Conservation (phyloP, 495 filamentous ascomycete genomes). For the Annulohypoxylon bovei region DNA sequence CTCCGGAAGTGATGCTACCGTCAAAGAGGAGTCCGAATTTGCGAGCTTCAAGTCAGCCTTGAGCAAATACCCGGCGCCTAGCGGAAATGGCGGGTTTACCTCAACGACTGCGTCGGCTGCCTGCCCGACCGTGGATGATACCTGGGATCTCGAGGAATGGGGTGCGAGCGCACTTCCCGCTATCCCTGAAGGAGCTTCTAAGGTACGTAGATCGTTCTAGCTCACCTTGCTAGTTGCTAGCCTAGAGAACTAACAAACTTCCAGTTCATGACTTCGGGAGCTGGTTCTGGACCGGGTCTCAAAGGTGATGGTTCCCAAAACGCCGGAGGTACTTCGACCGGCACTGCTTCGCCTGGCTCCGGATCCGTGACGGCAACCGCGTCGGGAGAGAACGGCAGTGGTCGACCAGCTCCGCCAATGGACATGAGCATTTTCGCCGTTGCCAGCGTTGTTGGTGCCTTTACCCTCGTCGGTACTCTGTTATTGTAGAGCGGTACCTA, state of each 20-base stretch:
- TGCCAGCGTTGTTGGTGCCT: slow-evolving; percentile 63
- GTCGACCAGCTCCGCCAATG: slow-evolving; percentile 56
- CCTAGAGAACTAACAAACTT: slow-evolving; percentile 27
- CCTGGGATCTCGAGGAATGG: slow-evolving; percentile 72
- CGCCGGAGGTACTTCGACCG: slow-evolving; percentile 66
- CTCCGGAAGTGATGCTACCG: slow-evolving; percentile 55
- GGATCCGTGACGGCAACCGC: slow-evolving; percentile 61
- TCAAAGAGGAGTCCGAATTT: slow-evolving; percentile 68
- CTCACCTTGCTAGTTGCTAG: background rate
- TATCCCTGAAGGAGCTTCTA: slow-evolving; percentile 71
- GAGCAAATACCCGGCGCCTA: slow-evolving; percentile 68
- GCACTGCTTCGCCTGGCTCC: slow-evolving; percentile 71
- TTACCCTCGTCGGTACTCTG: slow-evolving; percentile 71
- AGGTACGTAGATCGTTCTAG: slow-evolving; percentile 32
- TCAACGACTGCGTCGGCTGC: slow-evolving; percentile 67
- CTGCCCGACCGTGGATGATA: slow-evolving; percentile 74
- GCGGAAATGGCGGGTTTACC: slow-evolving; percentile 81
- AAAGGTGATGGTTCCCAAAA: slow-evolving; percentile 77
- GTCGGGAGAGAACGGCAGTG: slow-evolving; percentile 49
- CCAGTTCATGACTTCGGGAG: slow-evolving; percentile 76
- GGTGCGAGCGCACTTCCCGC: slow-evolving; percentile 71
- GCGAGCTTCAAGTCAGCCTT: slow-evolving; percentile 72
- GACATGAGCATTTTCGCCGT: slow-evolving; percentile 65
- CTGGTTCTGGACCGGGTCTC: slow-evolving; percentile 77
- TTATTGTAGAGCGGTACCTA: slow-evolving; percentile 58